Evolutionary conservation across 495 filamentous ascomycete species (phyloP).

Genomic region (Tricharina praecox): DNA sequence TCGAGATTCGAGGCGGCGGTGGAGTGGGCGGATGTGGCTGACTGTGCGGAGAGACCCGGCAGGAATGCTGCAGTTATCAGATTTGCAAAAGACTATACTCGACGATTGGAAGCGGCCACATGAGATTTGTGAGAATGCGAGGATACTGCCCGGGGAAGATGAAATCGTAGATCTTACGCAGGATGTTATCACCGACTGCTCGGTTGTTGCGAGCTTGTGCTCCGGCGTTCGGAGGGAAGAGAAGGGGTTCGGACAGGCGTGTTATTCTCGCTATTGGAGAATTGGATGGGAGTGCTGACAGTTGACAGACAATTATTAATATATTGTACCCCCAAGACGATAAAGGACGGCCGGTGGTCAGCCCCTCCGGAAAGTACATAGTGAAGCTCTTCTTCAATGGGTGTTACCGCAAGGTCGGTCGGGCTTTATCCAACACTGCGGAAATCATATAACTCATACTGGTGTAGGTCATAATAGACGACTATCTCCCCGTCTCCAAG

Average conservation of each 20-base stretch:
- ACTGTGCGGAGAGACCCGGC: constrained; percentile 42
- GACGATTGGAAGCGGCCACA: constrained; percentile 62
- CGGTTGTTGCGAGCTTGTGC: constrained; percentile 88
- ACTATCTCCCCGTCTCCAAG: constrained; percentile 69
- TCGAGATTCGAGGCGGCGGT: constrained; percentile 9
- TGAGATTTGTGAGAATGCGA: constrained; percentile 32
- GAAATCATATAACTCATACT: no score
- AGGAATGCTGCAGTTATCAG: constrained; percentile 50
- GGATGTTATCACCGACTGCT: constrained; percentile 87
- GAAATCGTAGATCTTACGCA: constrained; percentile 63
- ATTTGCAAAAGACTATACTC: constrained; percentile 52
- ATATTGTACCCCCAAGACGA: constrained; percentile 58
- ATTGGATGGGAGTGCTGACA: neutral
- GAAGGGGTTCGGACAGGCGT: constrained; percentile 43
- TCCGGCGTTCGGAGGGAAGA: constrained; percentile 52
- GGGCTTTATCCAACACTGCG: no score
- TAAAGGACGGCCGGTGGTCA: constrained; percentile 39
- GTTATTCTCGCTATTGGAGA: neutral
- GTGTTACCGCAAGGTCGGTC: constrained; percentile 47
- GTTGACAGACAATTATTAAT: constrained; percentile 43
- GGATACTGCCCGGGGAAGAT: constrained; percentile 14
- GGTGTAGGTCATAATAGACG: constrained; percentile 58
- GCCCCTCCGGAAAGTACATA: constrained; percentile 72
- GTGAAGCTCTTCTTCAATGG: constrained; percentile 91
- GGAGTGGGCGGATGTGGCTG: constrained; percentile 13